These are phyloP conservation scores for Nepenthes gracilis DNA, from an alignment of 148 eudicot species.

Conservation along the genomic window DNA sequence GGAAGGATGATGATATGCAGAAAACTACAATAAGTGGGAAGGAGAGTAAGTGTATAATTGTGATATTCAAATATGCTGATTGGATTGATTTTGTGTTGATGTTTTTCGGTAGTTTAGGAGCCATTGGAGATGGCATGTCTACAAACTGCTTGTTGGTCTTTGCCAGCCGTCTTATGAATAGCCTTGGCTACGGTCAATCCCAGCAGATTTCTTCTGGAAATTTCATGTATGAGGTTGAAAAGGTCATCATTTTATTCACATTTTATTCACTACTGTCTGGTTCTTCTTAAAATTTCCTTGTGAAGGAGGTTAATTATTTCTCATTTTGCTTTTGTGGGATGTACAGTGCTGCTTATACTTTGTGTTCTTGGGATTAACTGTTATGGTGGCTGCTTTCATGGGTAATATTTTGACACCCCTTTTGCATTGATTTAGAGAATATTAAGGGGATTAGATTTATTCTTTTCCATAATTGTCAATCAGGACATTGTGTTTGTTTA, in stretches of 20 bases:
- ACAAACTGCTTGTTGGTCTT: constrained; percentile 60
- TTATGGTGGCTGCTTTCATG: constrained; percentile 73
- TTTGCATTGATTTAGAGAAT: not conserved
- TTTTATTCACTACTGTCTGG: not conserved
- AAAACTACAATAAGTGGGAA: constrained; percentile 7
- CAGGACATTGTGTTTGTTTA: too few relatives aligned
- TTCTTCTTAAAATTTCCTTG: too few relatives aligned
- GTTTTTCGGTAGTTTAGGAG: constrained; percentile 71
- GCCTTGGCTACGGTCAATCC: constrained; percentile 56
- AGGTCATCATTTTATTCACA: constrained; percentile 26
- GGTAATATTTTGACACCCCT: constrained; percentile 36
- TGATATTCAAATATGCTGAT: constrained; percentile 59
- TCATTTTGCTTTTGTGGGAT: not conserved
- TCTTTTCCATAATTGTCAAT: too few relatives aligned
- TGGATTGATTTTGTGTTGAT: constrained; percentile 51
- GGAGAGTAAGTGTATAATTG: constrained; percentile 17
- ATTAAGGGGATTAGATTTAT: too few relatives aligned
- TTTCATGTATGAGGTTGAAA: constrained; percentile 70
- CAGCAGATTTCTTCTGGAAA: constrained; percentile 14
- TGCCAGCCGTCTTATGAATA: constrained; percentile 70
- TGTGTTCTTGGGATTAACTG: constrained; percentile 76
- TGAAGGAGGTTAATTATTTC: too few relatives aligned
- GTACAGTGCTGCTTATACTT: constrained; percentile 84
- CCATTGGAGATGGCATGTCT: constrained; percentile 95
- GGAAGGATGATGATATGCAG: constrained; percentile 7